A percentile compares a stretch with the other conserved stretches of the same genome.
Conservation (phyloP, 371 early-diverging fungal species). For the Smittium culicis region DNA sequence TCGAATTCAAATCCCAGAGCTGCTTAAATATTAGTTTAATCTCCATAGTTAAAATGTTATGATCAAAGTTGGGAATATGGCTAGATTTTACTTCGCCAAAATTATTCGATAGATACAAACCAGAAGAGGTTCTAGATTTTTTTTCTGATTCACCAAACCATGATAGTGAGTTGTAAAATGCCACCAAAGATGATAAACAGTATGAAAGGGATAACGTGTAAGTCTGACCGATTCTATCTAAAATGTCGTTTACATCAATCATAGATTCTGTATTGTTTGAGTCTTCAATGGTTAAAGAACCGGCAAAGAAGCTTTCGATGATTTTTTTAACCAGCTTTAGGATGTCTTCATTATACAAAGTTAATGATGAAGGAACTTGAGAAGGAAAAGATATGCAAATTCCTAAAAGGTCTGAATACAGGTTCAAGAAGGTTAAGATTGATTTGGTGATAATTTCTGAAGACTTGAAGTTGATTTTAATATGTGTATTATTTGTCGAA, state of each 20-base stretch:
- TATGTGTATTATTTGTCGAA: not conserved
- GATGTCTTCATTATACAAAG: not conserved
- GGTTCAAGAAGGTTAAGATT: not conserved
- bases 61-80: not conserved
- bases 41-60: not conserved
- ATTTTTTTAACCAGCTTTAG: not conserved
- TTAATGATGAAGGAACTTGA: not conserved
- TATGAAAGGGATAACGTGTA: not conserved
- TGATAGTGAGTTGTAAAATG: not conserved
- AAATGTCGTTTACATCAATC: not conserved
- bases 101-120: not conserved
- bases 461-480: not conserved
- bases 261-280: not conserved
- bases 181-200: not conserved
- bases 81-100: not conserved
- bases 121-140: not conserved
- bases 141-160: not conserved
- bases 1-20: not conserved
- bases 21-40: not conserved
- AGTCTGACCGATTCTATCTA: not conserved
- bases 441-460: not conserved
- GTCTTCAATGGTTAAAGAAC: not conserved
- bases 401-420: not conserved
- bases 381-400: not conserved
- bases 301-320: not conserved